Conservation (phyloP, 129 eudicot genomes). For the Pittosporum tobira region DNA sequence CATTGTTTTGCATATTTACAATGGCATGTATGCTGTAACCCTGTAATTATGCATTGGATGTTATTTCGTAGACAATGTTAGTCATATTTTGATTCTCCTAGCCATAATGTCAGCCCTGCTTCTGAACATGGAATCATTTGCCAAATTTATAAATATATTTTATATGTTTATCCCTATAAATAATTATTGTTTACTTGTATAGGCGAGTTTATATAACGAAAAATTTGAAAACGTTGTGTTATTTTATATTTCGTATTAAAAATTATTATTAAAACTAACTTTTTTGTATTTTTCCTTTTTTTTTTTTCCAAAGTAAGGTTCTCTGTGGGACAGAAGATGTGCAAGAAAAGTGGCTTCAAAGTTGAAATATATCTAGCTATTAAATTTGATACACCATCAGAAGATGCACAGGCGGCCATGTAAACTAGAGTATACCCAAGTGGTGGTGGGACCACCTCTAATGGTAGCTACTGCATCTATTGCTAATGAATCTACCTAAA, state of each 20-base stretch:
- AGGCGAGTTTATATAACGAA: no score
- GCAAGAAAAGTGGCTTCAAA: not conserved
- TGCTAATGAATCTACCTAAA: not conserved
- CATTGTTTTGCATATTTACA: not conserved
- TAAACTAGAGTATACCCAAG: constrained; percentile 7
- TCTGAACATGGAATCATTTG: no score
- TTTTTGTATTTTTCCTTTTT: no score
- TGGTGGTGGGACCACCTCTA: constrained; percentile 13
- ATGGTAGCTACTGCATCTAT: constrained; percentile 65
- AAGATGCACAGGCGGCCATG: constrained; percentile 68
- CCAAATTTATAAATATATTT: no score
- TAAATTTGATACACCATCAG: constrained; percentile 13
- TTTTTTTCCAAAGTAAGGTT: no score
- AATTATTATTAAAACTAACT: no score
- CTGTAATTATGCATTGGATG: not conserved
- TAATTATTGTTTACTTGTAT: no score
- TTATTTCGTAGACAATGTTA: not conserved
- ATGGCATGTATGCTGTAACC: not conserved
- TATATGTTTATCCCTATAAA: not conserved
- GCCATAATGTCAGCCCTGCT: not conserved
- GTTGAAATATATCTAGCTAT: not conserved
- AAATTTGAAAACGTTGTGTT: no score
- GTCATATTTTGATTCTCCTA: not conserved
- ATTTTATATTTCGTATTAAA: no score
- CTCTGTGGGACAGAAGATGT: no score